Evolutionary conservation across 2,329 filamentous ascomycete species (phyloP).

Genomic region (Aspergillus sp.): DNA sequence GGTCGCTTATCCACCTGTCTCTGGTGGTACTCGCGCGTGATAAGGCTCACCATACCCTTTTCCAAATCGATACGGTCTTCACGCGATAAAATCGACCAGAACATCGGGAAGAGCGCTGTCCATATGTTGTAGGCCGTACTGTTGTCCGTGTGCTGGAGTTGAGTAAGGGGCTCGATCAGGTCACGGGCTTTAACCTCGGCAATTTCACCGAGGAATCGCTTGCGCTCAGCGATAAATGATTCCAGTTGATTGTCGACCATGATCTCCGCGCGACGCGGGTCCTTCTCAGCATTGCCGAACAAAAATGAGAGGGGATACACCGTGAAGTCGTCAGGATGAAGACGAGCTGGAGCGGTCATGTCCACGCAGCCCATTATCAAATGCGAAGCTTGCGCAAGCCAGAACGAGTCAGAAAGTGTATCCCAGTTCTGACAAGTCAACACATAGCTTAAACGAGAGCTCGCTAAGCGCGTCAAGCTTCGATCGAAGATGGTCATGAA

Average conservation of each 20-base stretch:
- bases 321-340: constrained; percentile 82
- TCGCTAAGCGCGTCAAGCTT: constrained; percentile 89
- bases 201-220: constrained; percentile 79
- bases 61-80: constrained; percentile 91
- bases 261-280: constrained; percentile 60
- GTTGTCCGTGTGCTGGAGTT: constrained; percentile 86
- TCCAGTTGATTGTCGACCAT: constrained; percentile 85
- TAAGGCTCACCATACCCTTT: constrained; percentile 81
- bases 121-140: constrained; percentile 85
- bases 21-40: constrained; percentile 94
- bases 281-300: constrained; percentile 71
- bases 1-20: constrained; percentile 92
- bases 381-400: constrained; percentile 93
- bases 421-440: constrained; percentile 96
- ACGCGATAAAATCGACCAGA: constrained; percentile 82
- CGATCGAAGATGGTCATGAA: constrained; percentile 97
- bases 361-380: constrained; percentile 89
- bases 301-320: constrained; percentile 72
- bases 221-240: constrained; percentile 72
- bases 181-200: constrained; percentile 85
- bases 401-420: constrained; percentile 89
- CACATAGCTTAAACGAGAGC: constrained; percentile 83
- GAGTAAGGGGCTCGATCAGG: constrained; percentile 82
- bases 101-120: constrained; percentile 87
- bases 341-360: constrained; percentile 72